Evolutionary conservation across 805 yeast genomes (phyloP), one percentile per base, ranked within the genome.

Genomic region (Candida montana): DNA sequence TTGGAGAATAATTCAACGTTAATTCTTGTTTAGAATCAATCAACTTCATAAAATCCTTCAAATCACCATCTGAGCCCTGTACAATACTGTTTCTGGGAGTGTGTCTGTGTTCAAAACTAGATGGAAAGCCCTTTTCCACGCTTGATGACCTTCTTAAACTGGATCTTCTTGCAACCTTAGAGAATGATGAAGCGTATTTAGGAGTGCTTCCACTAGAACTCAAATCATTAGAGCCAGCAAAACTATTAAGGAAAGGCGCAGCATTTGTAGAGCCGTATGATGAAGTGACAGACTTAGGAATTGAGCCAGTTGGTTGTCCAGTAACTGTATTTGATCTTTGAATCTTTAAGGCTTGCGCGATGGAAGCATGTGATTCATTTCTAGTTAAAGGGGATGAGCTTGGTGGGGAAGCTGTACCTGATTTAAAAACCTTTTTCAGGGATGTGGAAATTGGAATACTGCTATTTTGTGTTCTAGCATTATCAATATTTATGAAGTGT

Each of bases 121-220:
- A 46, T 6, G 59, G 58, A 11, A 42, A 46, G 1, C 57, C 54
- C 26, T 52, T 53, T 9, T 58, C 64, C 6, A 50, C 39, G 27
- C 57, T 52, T 10, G 62, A 62, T 4, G 68, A 58, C 41, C 67
- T 55, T 45, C 64, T 61, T 12, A 64, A 41, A 45, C 70, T 62
- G 10, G 75, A 64, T 37, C 64, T 63, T 18, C 84, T 67, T n/a
- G 82, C 71, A 37, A 85, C 64, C n/a, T 81, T 79, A 0, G 86
- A 85, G 59, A 82, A 82, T 0, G 90, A 81, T 1, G 91, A 79
- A 2, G 86, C 74, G 49, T 81, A 83, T 48, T 79, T 71, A 2
- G 85, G 82, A 0, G 81, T 67, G 20, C 69, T 56, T 5, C 63
- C 72, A 55, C 69, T 68, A 37, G 65, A 62, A 29, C 65, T 61